Base-by-base conservation (phyloP, 2,329 filamentous ascomycete species). In the Coniochaeta sp. region DNA sequence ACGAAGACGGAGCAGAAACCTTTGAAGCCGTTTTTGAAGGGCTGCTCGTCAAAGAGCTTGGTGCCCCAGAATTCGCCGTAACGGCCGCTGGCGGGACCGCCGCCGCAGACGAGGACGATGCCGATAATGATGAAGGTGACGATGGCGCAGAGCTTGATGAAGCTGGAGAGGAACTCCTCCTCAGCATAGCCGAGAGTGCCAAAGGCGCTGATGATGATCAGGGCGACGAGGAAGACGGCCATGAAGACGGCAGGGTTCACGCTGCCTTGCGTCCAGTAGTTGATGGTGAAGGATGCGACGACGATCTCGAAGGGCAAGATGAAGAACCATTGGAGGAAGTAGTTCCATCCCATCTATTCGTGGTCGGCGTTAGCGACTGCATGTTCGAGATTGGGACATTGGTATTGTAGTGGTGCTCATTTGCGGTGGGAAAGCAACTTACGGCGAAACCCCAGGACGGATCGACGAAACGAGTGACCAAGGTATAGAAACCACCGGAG, bases 21-120 rank as follows among this genome's bases (percentile, higher is more conserved):
- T 4, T 88, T 72, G 60, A 89, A 57, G 16, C 56, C 56, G 50
- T 57, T 53, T 12, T 45, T 52, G 50, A 20, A 51, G 56, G 56
- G 53, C 60, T 85, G 81, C 58, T 85, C 79, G 31, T 84, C 81
- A 58, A 87, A 85, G 0, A 84, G 81, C 1, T 83, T 85, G 0
- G 86, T 86, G 28, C 82, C 66, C 87, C 86, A 91, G 66, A 87
- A 88, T 33, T 73, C 67, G 64, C 89, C 89, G 2, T 86, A 86
- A 49, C 83, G 74, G 4, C 78, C 71, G 18, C 78, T 72, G 18
- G 22, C 8, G 38, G 38, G 38, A 14, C 38, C 38, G 81, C 52
- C 38, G 10, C 38, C 38, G 38, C 8, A 24, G 7, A 24, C 20
- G 3, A 42, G 38, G 12, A 85, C 72, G 27, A 86, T 66, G 13